Evolutionary conservation across 1,284 basidiomycete species (phyloP).

Genomic region (Cryptococcus sp.): DNA sequence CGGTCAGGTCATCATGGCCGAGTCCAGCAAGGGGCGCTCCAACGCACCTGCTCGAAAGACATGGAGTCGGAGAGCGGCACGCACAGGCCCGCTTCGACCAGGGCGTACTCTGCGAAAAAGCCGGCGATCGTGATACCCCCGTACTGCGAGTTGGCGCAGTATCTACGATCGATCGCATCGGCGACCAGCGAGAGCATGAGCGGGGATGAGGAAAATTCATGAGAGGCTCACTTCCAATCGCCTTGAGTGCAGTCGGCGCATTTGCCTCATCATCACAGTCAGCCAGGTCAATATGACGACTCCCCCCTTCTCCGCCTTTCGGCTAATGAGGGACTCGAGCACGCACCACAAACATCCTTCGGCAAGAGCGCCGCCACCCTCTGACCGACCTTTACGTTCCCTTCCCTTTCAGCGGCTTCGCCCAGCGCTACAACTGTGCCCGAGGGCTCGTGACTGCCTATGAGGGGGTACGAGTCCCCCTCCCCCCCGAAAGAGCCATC

Average conservation of each 20-base stretch:
- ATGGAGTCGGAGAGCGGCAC: constrained; percentile 24
- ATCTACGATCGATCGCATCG: constrained; percentile 10
- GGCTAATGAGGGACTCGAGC: background rate
- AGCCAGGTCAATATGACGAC: no score
- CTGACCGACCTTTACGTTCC: constrained; percentile 21
- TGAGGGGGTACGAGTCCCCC: constrained; percentile 16
- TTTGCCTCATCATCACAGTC: constrained; percentile 7
- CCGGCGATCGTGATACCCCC: constrained; percentile 30
- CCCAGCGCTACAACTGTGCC: constrained; percentile 28
- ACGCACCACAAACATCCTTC: constrained; percentile 23
- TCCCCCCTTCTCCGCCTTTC: background rate
- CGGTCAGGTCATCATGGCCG: no score
- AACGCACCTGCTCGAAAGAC: constrained; percentile 29
- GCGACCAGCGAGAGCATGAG: background rate
- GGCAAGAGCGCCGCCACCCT: constrained; percentile 24
- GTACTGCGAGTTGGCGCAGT: constrained; percentile 23
- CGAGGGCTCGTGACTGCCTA: constrained; percentile 34
- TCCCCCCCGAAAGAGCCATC: constrained; percentile 15
- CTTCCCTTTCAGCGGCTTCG: constrained; percentile 10
- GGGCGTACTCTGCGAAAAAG: constrained; percentile 32
- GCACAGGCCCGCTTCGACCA: constrained; percentile 21
- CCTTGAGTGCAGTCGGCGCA: constrained; percentile 26
- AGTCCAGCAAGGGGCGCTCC: background rate
- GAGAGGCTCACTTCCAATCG: constrained; percentile 20
- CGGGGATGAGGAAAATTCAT: background rate